Conservation (phyloP, 768 basidiomycete genomes). For the Lentinula lateritia region DNA sequence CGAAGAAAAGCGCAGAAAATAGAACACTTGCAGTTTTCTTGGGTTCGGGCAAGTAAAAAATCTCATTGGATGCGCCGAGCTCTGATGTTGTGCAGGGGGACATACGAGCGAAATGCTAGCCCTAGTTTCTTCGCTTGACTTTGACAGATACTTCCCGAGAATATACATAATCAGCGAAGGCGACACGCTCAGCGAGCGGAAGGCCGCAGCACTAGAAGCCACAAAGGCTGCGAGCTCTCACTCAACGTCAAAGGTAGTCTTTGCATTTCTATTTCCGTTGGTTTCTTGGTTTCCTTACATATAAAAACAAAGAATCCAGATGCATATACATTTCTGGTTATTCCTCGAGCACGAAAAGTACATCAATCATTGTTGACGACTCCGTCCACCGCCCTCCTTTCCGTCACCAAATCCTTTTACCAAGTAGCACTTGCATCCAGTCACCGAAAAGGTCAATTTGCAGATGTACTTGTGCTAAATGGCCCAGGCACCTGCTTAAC, state of each 20-base stretch:
- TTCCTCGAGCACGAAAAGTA: constrained; percentile 86
- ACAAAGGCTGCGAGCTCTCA: constrained; percentile 18
- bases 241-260: neutral
- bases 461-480: constrained; percentile 82
- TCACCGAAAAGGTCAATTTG: constrained; percentile 27
- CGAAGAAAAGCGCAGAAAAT: neutral
- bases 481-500: constrained; percentile 93
- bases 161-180: constrained; percentile 80
- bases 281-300: neutral
- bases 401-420: constrained; percentile 58
- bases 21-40: constrained; percentile 73
- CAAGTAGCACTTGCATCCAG: constrained; percentile 40
- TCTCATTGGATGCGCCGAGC: neutral
- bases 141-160: constrained; percentile 67
- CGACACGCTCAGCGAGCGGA: constrained; percentile 71
- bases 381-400: constrained; percentile 55
- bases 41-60: constrained; percentile 66
- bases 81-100: constrained; percentile 55
- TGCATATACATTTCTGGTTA: constrained; percentile 48
- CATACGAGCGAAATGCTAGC: constrained; percentile 87
- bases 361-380: constrained; percentile 76
- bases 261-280: neutral
- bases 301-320: neutral
- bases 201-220: constrained; percentile 62
- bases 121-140: constrained; percentile 69